Percentiles rank a stretch among this genome's conserved stretches.
These are phyloP conservation scores for Fusarium ramigenum DNA, from an alignment of 2,329 filamentous ascomycete genomes.

Conservation along the genomic window DNA sequence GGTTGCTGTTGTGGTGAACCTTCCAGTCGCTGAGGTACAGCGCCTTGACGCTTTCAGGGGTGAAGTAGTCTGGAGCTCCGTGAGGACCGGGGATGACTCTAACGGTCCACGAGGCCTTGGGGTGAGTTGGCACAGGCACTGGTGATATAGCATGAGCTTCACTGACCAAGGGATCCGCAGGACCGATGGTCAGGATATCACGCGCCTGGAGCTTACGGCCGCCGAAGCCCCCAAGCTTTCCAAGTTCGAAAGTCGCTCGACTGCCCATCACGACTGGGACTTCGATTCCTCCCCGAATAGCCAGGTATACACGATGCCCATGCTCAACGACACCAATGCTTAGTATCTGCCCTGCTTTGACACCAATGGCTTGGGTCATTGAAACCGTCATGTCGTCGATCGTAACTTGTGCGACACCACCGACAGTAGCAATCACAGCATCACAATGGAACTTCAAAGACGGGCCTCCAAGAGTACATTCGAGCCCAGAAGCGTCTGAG, in stretches of 20 bases:
- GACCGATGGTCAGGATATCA: conserved; percentile 43
- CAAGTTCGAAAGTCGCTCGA: conserved; percentile 46
- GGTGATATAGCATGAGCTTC: background rate
- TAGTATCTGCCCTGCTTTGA: conserved; percentile 43
- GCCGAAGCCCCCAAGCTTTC: conserved; percentile 47
- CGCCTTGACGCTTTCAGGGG: conserved; percentile 41
- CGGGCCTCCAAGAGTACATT: conserved; percentile 49
- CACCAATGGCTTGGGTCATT: conserved; percentile 36
- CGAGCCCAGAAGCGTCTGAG: conserved; percentile 44
- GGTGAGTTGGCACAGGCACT: conserved; percentile 38
- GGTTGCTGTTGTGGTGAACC: conserved; percentile 54
- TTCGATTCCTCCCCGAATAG: conserved; percentile 48
- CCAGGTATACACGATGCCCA: conserved; percentile 49
- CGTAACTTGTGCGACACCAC: conserved; percentile 41
- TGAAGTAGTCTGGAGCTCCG: conserved; percentile 51
- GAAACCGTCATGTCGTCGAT: conserved; percentile 37
- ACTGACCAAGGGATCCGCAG: background rate
- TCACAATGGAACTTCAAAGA: conserved; percentile 48
- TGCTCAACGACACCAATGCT: conserved; percentile 38
- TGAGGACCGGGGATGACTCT: conserved; percentile 52
- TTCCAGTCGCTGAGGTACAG: conserved; percentile 50
- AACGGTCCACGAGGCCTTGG: conserved; percentile 44
- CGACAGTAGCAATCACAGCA: conserved; percentile 46
- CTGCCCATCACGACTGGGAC: conserved; percentile 48
- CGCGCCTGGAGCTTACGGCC: conserved; percentile 46